Evolutionary conservation across 2,329 filamentous ascomycete species (phyloP).

Genomic region (Rhynchosporium graminicola): DNA sequence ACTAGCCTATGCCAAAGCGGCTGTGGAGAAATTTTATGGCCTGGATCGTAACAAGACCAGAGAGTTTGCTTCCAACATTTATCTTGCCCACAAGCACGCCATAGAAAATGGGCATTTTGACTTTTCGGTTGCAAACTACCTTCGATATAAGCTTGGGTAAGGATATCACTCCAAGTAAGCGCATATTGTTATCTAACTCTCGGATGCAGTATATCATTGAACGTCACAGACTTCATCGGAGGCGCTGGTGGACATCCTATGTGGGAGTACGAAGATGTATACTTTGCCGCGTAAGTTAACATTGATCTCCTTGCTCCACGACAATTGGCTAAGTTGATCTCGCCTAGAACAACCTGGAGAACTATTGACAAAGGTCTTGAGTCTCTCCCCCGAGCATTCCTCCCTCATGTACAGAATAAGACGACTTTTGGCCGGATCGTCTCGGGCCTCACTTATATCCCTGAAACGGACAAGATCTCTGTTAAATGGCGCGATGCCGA

Average conservation of each 20-base stretch:
- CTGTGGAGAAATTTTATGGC: slow-evolving; percentile 23
- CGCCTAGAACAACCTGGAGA: slow-evolving; percentile 23
- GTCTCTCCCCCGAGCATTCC: slow-evolving; percentile 62
- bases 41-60: slow-evolving; percentile 40
- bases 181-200: not conserved
- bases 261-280: slow-evolving; percentile 33
- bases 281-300: slow-evolving; percentile 26
- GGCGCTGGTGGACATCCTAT: slow-evolving; percentile 3
- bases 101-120: slow-evolving; percentile 70
- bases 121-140: slow-evolving; percentile 74
- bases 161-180: not conserved
- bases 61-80: slow-evolving; percentile 51
- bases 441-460: slow-evolving; percentile 56
- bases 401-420: slow-evolving; percentile 58
- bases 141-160: slow-evolving; percentile 61
- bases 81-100: slow-evolving; percentile 39
- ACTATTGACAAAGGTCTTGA: slow-evolving; percentile 48
- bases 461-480: slow-evolving; percentile 53
- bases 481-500: slow-evolving; percentile 53
- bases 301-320: not conserved
- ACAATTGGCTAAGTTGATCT: not conserved
- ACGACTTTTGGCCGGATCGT: slow-evolving; percentile 59
- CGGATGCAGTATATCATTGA: not conserved
- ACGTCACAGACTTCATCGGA: slow-evolving; percentile 11
- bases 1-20: slow-evolving; percentile 16